Evolutionary conservation across 352 stramenopile species (phyloP).

Genomic region (Globisporangium uncinulatum): DNA sequence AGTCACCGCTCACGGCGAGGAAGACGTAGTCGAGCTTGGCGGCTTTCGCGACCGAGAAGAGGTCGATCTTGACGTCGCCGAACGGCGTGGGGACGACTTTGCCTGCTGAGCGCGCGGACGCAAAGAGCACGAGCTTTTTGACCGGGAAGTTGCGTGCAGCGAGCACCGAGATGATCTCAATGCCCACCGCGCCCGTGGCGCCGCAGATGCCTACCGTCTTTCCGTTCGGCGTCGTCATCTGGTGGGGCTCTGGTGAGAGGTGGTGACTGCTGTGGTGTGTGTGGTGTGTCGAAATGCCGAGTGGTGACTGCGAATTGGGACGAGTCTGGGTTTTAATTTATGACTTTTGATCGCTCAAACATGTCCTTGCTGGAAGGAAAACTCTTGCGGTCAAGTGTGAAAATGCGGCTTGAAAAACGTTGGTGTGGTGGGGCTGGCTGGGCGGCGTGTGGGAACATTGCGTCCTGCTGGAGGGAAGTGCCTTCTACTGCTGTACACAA

Average conservation of each 20-base stretch:
- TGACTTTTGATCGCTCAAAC: no score
- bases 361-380: no score
- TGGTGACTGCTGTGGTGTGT: no score
- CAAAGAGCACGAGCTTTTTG: slow-evolving; percentile 92
- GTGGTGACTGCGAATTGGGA: no score
- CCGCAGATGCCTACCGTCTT: slow-evolving; percentile 80
- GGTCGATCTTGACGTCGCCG: slow-evolving; percentile 91
- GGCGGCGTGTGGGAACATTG: no score
- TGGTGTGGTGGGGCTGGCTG: no score
- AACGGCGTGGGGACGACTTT: slow-evolving; percentile 88
- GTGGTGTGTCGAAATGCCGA: no score
- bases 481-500: no score
- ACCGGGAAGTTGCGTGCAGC: slow-evolving; percentile 85
- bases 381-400: no score
- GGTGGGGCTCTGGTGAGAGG: slow-evolving; percentile 3
- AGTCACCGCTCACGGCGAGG: slow-evolving; percentile 95
- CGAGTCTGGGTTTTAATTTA: no score
- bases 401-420: no score
- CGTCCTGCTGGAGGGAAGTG: no score
- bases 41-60: slow-evolving; percentile 92
- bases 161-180: slow-evolving; percentile 95
- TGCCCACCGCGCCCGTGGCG: slow-evolving; percentile 92
- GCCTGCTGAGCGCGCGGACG: slow-evolving; percentile 90
- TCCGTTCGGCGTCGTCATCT: slow-evolving; percentile 46
- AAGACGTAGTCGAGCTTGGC: slow-evolving; percentile 96